These are phyloP conservation scores for Pseudopyricularia javanii DNA, from an alignment of 2,329 filamentous ascomycete species.

Conservation along the genomic window DNA sequence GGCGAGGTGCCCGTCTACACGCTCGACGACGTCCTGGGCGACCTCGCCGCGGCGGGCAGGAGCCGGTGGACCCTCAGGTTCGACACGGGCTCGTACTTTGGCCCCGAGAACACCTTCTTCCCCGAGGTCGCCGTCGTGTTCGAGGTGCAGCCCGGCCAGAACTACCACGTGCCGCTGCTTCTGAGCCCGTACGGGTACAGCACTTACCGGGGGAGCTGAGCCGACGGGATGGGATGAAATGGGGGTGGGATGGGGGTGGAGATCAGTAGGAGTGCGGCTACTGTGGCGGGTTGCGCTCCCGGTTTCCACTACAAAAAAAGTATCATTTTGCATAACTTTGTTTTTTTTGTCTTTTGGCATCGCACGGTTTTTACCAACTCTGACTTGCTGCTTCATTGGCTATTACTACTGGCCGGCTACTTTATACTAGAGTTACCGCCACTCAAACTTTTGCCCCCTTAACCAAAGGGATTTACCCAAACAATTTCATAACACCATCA, in stretches of 20 bases:
- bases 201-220: conserved; percentile 66
- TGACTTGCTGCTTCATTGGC: no score
- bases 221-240: neutral
- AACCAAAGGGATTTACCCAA: neutral
- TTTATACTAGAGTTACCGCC: no score
- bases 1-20: conserved; percentile 47
- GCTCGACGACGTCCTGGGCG: conserved; percentile 40
- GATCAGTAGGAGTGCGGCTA: no score
- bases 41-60: conserved; percentile 16
- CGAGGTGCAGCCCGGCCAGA: conserved; percentile 40
- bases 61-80: conserved; percentile 60
- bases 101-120: conserved; percentile 47
- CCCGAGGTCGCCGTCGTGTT: conserved; percentile 46
- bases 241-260: neutral
- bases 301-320: no score
- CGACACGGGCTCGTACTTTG: conserved; percentile 62
- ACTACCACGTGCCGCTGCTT: conserved; percentile 70
- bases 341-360: no score
- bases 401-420: no score
- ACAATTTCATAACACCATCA: neutral
- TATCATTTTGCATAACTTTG: no score
- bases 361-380: no score
- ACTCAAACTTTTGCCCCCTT: no score
- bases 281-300: no score
- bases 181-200: conserved; percentile 71